These are phyloP conservation scores for Aspergillus clavatus DNA, from an alignment of 2,329 filamentous ascomycete genomes.

Conservation along the genomic window DNA sequence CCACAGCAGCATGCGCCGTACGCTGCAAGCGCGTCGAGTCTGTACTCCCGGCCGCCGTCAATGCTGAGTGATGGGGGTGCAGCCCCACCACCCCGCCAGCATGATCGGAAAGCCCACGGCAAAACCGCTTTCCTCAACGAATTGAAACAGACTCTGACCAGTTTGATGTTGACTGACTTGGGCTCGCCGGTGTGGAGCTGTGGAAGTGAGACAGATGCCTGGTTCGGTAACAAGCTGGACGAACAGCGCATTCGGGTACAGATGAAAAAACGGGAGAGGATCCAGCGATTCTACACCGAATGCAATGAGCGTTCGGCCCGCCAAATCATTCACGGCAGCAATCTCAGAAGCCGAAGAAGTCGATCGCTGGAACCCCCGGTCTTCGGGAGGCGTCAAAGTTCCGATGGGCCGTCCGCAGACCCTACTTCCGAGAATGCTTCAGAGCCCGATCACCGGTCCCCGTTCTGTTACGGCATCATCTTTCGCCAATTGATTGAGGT, in stretches of 20 bases:
- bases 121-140: conserved; percentile 75
- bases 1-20: conserved; percentile 65
- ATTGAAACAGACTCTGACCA: conserved; percentile 73
- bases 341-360: conserved; percentile 27
- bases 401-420: not conserved
- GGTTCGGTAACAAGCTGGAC: conserved; percentile 61
- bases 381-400: conserved; percentile 3
- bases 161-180: conserved; percentile 81
- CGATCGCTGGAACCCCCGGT: conserved; percentile 29
- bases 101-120: conserved; percentile 51
- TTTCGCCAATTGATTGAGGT: conserved; percentile 76
- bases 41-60: conserved; percentile 43
- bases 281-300: conserved; percentile 37
- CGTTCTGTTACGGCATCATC: conserved; percentile 73
- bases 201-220: conserved; percentile 87
- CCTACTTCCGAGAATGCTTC: conserved; percentile 24
- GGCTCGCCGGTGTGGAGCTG: conserved; percentile 79
- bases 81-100: conserved; percentile 28
- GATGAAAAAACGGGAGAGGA: conserved; percentile 36
- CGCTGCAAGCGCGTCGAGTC: conserved; percentile 58
- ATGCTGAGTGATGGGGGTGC: conserved; percentile 38
- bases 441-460: conserved; percentile 35
- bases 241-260: conserved; percentile 42
- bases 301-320: conserved; percentile 30
- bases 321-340: conserved; percentile 18